Evolutionary conservation across 2,329 filamentous ascomycete species (phyloP), one percentile per base, ranked within the genome.

Genomic region (Cladorrhinum sp.): DNA sequence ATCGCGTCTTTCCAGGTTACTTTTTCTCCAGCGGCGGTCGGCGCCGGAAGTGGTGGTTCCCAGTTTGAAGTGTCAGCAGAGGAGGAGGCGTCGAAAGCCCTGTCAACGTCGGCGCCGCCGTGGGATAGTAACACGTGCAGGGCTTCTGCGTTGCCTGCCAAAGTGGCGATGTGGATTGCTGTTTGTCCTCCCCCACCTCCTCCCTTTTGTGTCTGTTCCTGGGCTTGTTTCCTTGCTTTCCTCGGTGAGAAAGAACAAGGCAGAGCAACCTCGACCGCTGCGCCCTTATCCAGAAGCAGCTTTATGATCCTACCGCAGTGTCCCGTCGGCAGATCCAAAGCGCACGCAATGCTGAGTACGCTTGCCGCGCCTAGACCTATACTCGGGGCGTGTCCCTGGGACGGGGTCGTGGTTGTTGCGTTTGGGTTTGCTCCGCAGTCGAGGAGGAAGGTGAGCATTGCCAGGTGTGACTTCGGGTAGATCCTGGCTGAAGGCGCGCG

Each of bases 381-480:
- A 20, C 57, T 36, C 1, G 16, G 22, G 38, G 63, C 22, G 1
- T 58, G 16, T 27, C 51, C 12, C 4, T 20, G n/a, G 3, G 23
- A 57, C 7, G 36, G 53, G 1, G 22, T 2, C 50, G 23, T 25
- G n/a, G 50, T 45, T 3, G 41, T 48, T 0, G 55, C 51, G 18
- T 69, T 64, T 1, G 64, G 59, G 18, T 69, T 62, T 0, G 67
- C 67, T 2, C 66, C 66, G 24, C 59, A 60, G 20, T 68, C 67
- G 1, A 69, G 60, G 4, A 69, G 51, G 32, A 69, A 59, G 1
- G 53, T 50, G 12, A 69, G 48, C 45, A 69, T 62, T 16, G 61
- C 65, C 12, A 62, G 55, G 9, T 67, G 66, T 2, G 65, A 48
- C 16, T 24, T 54, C 2, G 67, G 64, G 1, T 50, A 23, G 6